Base-by-base conservation (phyloP, 1,284 basidiomycete species). In the Anthracocystis setariae region DNA sequence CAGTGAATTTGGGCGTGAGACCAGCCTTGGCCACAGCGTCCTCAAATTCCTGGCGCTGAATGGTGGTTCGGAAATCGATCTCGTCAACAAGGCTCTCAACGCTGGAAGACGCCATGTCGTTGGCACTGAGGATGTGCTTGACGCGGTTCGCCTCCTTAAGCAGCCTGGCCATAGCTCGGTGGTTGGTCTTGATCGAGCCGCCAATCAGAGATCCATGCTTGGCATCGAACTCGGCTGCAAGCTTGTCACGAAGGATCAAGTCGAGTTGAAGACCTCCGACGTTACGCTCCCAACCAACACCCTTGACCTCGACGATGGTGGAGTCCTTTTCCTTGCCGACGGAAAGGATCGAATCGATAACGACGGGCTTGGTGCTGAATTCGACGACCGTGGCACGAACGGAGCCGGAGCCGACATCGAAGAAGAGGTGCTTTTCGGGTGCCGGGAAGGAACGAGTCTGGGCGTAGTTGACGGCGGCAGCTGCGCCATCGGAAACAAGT, bases 51-150 rank as follows among this genome's bases (percentile, higher is more conserved):
- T 89, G 85, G 18, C 96, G 87, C 5, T 90, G 88, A 46, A 98
- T 83, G 76, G 89, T 90, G 52, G 90, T 86, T 77, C 89, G 89
- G 85, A 93, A 95, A 84, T 99, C 96, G 42, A 94, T 87, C 78
- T 98, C 96, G 78, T 91, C 91, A 27, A 90, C 90, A 8, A 94
- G 84, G 61, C 92, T 92, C 85, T 99, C 95, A 83, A 93, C 91
- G 70, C 87, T 86, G 23, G 90, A 87, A 46, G 84, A 85, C 18
- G 91, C 90, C 46, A 94, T 93, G 10, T 87, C 86, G 82, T 99
- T 99, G 47, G 94, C 94, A 78, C 93, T 96, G 63, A 99, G 85
- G 74, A 98, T 91, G 20, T 90, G 88, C 86, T 98, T 99, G 75
- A 97, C 89, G 55, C 94, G 88, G 46, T 88, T 89, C 0, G 95